Conservation (phyloP, 139 green algal genomes). For the Chlorella vulgaris region DNA sequence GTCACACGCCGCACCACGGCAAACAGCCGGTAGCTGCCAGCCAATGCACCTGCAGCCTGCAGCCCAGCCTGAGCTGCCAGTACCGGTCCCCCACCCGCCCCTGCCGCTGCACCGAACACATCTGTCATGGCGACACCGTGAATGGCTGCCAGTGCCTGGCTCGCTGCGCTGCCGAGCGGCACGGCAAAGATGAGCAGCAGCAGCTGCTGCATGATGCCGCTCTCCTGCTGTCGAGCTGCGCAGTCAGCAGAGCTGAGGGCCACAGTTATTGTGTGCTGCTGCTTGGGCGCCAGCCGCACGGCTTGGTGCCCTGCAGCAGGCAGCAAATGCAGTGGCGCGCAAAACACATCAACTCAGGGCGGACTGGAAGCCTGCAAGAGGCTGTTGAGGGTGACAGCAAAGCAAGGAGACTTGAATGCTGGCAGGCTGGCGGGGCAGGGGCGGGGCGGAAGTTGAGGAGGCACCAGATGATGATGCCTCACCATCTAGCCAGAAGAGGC, state of each 20-base stretch:
- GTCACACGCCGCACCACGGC: constrained; percentile 26
- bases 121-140: neutral
- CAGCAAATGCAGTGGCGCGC: neutral
- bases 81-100: neutral
- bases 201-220: constrained; percentile 35
- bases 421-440: no score
- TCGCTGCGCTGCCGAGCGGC: neutral
- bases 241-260: constrained; percentile 26
- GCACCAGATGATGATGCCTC: neutral
- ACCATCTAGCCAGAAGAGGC: constrained; percentile 36
- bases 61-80: neutral
- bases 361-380: no score
- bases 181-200: constrained; percentile 31
- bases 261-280: constrained; percentile 25
- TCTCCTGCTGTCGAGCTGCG: constrained; percentile 4
- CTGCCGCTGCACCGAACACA: neutral
- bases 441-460: neutral
- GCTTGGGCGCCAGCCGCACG: constrained; percentile 7
- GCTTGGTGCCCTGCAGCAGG: neutral
- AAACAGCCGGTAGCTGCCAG: constrained; percentile 30
- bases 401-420: no score
- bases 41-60: neutral
- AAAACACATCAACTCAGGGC: neutral
- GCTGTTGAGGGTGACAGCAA: no score
- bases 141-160: neutral